A percentile compares a stretch with the other conserved stretches of the same genome.
Evolutionary conservation across 2,329 filamentous ascomycete species (phyloP).

Genomic region (Epicoccum sorghinum): DNA sequence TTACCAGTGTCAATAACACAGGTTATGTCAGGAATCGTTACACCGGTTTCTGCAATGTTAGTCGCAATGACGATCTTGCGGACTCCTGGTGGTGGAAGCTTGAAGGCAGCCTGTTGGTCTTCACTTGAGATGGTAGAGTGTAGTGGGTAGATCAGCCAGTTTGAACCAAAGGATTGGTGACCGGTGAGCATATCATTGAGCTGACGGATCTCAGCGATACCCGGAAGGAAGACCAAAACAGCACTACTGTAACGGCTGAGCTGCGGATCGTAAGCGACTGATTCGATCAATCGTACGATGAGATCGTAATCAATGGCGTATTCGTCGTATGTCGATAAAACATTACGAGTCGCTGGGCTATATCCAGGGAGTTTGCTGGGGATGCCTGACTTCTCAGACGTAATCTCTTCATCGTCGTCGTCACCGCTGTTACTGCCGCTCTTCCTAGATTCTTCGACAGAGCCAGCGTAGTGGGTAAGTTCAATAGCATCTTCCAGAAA

Average conservation of each 20-base stretch:
- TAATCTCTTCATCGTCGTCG: conserved; percentile 53
- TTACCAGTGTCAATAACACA: conserved; percentile 97
- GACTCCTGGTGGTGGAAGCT: conserved; percentile 78
- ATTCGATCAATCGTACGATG: conserved; percentile 77
- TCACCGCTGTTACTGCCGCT: conserved; percentile 55
- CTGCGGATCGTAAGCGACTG: conserved; percentile 72
- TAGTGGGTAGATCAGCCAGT: conserved; percentile 87
- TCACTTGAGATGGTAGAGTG: conserved; percentile 96
- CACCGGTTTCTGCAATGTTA: conserved; percentile 98
- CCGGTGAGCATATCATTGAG: conserved; percentile 84
- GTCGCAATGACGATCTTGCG: conserved; percentile 96
- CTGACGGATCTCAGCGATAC: conserved; percentile 88
- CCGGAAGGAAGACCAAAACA: conserved; percentile 91
- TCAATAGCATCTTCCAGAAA: conserved; percentile 95
- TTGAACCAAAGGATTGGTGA: conserved; percentile 73
- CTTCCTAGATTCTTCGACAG: conserved; percentile 56
- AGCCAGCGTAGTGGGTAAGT: conserved; percentile 71
- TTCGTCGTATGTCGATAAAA: conserved; percentile 80
- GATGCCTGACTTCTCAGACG: conserved; percentile 61
- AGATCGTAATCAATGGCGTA: conserved; percentile 91
- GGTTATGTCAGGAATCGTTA: conserved; percentile 97
- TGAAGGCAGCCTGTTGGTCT: conserved; percentile 92
- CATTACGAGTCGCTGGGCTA: conserved; percentile 74
- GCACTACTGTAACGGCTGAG: conserved; percentile 81
- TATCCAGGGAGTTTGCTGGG: conserved; percentile 73